phyloP scores from a whole-genome alignment of 2,329 filamentous ascomycete species.

The Trichoderma semiorbis region DNA sequence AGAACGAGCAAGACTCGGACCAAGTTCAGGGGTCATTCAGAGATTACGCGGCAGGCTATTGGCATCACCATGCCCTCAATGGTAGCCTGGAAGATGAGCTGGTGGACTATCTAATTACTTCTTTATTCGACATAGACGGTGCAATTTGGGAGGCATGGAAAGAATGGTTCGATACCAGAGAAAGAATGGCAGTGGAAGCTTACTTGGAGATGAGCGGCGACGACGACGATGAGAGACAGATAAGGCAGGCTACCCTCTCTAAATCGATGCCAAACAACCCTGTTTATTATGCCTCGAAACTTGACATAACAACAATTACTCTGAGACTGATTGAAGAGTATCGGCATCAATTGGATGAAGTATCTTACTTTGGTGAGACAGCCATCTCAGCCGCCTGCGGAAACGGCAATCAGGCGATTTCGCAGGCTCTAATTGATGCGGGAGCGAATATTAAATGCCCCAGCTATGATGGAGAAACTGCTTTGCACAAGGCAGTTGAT shows the following conservation, averaged over 20 bases:
- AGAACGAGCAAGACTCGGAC: accelerated
- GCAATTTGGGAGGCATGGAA: background rate
- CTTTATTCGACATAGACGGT: background rate
- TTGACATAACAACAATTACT: background rate
- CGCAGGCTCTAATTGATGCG: background rate
- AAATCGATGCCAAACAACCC: background rate
- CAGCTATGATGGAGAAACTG: background rate
- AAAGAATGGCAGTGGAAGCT: background rate
- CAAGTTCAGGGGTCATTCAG: background rate
- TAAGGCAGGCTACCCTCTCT: background rate
- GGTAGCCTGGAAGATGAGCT: background rate
- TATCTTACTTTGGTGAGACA: background rate
- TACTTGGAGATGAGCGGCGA: background rate
- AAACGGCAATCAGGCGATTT: background rate
- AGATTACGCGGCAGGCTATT: background rate
- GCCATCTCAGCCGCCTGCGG: background rate
- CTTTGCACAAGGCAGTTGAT: background rate
- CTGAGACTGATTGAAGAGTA: background rate
- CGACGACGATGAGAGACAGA: background rate
- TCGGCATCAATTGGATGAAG: background rate
- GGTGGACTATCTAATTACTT: background rate
- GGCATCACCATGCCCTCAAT: background rate
- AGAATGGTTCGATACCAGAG: background rate
- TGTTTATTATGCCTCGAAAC: background rate
- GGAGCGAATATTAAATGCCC: background rate